Percentiles rank a stretch among this genome's conserved stretches.
phyloP scores from a whole-genome alignment of 2,329 filamentous ascomycete genomes.

The Curvularia sp. region DNA sequence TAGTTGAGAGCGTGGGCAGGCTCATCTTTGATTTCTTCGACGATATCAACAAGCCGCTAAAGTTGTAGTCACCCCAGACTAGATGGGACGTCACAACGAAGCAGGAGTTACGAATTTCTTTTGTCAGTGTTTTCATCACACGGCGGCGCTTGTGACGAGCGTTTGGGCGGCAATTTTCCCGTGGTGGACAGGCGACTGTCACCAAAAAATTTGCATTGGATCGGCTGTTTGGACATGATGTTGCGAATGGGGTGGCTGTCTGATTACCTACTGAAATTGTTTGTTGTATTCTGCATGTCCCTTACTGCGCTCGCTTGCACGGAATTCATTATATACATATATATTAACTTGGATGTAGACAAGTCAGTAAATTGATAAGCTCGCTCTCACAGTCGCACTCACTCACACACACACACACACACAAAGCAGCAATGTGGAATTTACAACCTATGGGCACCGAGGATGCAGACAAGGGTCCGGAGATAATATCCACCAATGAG shows the following conservation, averaged over 20 bases:
- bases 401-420: background rate
- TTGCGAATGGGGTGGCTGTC: constrained; percentile 1
- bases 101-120: constrained; percentile 3
- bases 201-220: constrained; percentile 14
- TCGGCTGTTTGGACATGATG: constrained; percentile 14
- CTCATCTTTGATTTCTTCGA: constrained; percentile 61
- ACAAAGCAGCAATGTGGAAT: background rate
- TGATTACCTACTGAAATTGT: constrained; percentile 2
- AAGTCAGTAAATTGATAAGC: background rate
- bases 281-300: background rate
- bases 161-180: background rate
- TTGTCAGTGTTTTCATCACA: background rate
- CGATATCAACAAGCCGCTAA: constrained; percentile 8
- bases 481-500: background rate
- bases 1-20: constrained; percentile 60
- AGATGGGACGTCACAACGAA: background rate
- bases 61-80: constrained; percentile 2
- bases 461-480: background rate
- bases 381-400: background rate
- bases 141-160: constrained; percentile 2
- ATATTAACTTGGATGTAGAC: background rate
- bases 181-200: background rate
- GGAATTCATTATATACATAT: background rate
- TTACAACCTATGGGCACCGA: background rate
- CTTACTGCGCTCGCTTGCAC: background rate